phyloP scores from a whole-genome alignment of 352 stramenopile species.

The Phytophthora rubi region DNA sequence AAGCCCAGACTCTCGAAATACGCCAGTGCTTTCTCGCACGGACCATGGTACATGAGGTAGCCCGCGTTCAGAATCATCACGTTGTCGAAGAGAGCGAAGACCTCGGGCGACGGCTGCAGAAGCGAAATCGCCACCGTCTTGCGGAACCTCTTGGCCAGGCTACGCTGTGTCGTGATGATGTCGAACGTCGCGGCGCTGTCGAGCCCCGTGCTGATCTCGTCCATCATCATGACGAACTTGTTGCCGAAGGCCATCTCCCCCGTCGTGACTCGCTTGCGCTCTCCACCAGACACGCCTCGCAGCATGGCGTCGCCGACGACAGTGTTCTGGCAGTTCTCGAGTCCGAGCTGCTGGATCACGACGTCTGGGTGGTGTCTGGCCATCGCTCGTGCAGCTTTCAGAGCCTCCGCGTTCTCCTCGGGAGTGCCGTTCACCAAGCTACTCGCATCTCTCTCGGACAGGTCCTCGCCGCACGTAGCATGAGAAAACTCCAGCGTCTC shows the following conservation, averaged over 20 bases:
- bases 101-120: conserved; percentile 56
- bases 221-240: conserved; percentile 61
- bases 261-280: conserved; percentile 65
- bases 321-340: conserved; percentile 41
- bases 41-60: conserved; percentile 74
- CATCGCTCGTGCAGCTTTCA: neutral
- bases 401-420: conserved; percentile 3
- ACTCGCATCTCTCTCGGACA: conserved; percentile 2
- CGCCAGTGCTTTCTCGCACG: conserved; percentile 11
- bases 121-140: conserved; percentile 61
- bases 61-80: conserved; percentile 76
- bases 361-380: conserved; percentile 11
- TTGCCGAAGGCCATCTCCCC: conserved; percentile 80
- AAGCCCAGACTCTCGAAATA: conserved; percentile 30
- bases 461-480: conserved; percentile 14
- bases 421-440: neutral
- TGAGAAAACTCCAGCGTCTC: conserved; percentile 25
- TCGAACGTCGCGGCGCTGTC: conserved; percentile 89
- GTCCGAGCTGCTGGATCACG: conserved; percentile 17
- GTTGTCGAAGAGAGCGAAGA: conserved; percentile 53
- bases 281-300: conserved; percentile 61
- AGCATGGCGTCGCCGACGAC: conserved; percentile 53
- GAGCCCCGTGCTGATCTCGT: conserved; percentile 92
- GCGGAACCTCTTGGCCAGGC: conserved; percentile 40
- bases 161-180: conserved; percentile 45